Percentiles rank a stretch among this genome's conserved stretches.
Conservation (phyloP, 768 basidiomycete genomes). For the Collybia sp. region DNA sequence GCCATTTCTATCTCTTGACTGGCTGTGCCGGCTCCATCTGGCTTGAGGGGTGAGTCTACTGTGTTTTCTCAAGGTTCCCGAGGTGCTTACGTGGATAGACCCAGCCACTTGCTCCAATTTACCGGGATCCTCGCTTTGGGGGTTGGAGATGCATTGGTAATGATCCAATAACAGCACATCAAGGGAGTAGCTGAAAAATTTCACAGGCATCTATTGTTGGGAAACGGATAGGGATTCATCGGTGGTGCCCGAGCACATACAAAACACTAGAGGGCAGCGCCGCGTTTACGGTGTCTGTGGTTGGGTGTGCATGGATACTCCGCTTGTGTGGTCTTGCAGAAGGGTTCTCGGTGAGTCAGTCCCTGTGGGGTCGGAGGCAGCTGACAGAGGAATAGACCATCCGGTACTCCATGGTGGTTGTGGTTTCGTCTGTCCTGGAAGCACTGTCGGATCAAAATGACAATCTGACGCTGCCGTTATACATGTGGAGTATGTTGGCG, state of each 20-base stretch:
- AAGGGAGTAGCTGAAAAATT: not conserved
- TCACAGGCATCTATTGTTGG: slow-evolving; percentile 90
- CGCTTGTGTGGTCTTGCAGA: slow-evolving; percentile 68
- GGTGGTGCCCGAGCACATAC: slow-evolving; percentile 79
- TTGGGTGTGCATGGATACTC: slow-evolving; percentile 64
- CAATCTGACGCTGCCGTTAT: slow-evolving; percentile 94
- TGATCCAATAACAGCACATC: slow-evolving; percentile 12
- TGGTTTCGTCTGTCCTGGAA: slow-evolving; percentile 74
- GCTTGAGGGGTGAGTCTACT: slow-evolving; percentile 79
- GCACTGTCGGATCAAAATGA: slow-evolving; percentile 95
- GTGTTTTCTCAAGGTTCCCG: slow-evolving; percentile 2
- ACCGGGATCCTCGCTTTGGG: slow-evolving; percentile 89
- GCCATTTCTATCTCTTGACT: slow-evolving; percentile 95
- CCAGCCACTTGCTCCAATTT: slow-evolving; percentile 46
- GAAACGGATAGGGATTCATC: slow-evolving; percentile 70
- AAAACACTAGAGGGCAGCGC: slow-evolving; percentile 93
- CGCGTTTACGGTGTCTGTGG: slow-evolving; percentile 73
- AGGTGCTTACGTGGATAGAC: slow-evolving; percentile 20
- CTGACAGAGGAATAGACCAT: slow-evolving; percentile 39
- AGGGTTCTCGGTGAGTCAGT: slow-evolving; percentile 66
- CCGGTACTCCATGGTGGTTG: slow-evolving; percentile 60
- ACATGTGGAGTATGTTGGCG: slow-evolving; percentile 87
- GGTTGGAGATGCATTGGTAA: slow-evolving; percentile 88
- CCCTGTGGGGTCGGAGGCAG: not conserved
- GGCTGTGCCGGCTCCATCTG: slow-evolving; percentile 93